phyloP scores from a whole-genome alignment of 352 stramenopile genomes.

The Pythium rhizo-oryzae region DNA sequence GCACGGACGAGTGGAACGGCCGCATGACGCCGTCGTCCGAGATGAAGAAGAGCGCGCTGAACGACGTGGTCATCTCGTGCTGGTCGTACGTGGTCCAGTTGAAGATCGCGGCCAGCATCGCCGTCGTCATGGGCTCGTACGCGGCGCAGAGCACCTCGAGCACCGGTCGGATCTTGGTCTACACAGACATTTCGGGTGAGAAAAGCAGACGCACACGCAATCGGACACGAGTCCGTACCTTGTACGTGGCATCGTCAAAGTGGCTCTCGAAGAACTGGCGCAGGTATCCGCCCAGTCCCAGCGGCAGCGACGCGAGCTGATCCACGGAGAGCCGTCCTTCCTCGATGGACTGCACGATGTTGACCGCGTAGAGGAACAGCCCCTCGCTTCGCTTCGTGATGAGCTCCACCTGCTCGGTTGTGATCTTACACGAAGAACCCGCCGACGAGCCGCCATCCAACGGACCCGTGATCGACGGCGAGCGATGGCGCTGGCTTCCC shows the following conservation, averaged over 20 bases:
- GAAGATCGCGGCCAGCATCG: constrained; percentile 51
- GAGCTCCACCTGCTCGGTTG: constrained; percentile 42
- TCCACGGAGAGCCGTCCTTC: constrained; percentile 52
- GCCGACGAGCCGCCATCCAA: constrained; percentile 1
- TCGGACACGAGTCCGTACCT: too few relatives aligned
- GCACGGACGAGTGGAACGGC: constrained; percentile 78
- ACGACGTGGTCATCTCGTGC: constrained; percentile 48
- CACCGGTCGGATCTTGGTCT: constrained; percentile 53
- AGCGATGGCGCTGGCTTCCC: constrained; percentile 12
- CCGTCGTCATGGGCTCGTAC: constrained; percentile 57
- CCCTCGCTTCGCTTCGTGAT: constrained; percentile 64
- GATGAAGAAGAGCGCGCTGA: constrained; percentile 65
- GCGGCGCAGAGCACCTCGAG: constrained; percentile 72
- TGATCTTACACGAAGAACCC: constrained; percentile 19
- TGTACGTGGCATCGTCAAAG: constrained; percentile 59
- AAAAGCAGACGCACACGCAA: too few relatives aligned
- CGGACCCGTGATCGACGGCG: constrained; percentile 16
- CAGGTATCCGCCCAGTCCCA: constrained; percentile 69
- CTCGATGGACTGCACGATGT: constrained; percentile 68
- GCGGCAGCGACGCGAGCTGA: constrained; percentile 55
- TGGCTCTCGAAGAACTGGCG: constrained; percentile 75
- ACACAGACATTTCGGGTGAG: too few relatives aligned
- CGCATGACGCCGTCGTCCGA: constrained; percentile 45
- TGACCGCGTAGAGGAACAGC: constrained; percentile 75
- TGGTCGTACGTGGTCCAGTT: constrained; percentile 63